Evolutionary conservation across 495 filamentous ascomycete species (phyloP).

Genomic region (Penicillium dipodomyicola): DNA sequence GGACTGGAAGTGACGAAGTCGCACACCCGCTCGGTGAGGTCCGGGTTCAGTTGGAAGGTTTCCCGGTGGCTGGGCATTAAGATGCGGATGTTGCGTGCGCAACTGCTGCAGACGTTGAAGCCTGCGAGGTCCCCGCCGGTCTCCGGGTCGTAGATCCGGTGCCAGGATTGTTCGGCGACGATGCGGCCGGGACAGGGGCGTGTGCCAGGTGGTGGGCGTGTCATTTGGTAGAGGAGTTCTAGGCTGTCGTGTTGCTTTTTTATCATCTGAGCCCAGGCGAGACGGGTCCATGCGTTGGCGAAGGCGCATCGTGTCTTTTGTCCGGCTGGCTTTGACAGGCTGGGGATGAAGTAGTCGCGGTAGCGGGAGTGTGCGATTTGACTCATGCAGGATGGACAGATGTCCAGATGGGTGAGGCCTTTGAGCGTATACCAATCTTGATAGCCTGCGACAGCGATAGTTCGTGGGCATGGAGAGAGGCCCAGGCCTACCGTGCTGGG

Average conservation of each 20-base stretch:
- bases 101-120: slow-evolving; percentile 57
- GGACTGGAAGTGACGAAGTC: slow-evolving; percentile 50
- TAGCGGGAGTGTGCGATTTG: slow-evolving; percentile 56
- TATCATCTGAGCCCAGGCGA: slow-evolving; percentile 63
- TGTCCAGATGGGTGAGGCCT: slow-evolving; percentile 53
- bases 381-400: slow-evolving; percentile 62
- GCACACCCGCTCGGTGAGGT: slow-evolving; percentile 41
- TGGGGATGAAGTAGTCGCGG: slow-evolving; percentile 50
- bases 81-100: slow-evolving; percentile 50
- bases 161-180: slow-evolving; percentile 53
- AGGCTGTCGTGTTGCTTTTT: slow-evolving; percentile 53
- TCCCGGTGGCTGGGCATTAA: slow-evolving; percentile 51
- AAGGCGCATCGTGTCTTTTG: slow-evolving; percentile 56
- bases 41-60: slow-evolving; percentile 42
- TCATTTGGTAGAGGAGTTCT: slow-evolving; percentile 55
- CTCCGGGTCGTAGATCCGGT: slow-evolving; percentile 55
- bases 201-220: slow-evolving; percentile 39
- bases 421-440: slow-evolving; percentile 67
- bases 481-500: slow-evolving; percentile 22
- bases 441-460: slow-evolving; percentile 45
- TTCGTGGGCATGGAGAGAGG: slow-evolving; percentile 56
- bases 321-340: slow-evolving; percentile 37
- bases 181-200: slow-evolving; percentile 52
- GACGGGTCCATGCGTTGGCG: slow-evolving; percentile 61
- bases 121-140: slow-evolving; percentile 49